Base-by-base conservation (phyloP, 2,329 filamentous ascomycete genomes). In the Fusarium brachygibbosum region DNA sequence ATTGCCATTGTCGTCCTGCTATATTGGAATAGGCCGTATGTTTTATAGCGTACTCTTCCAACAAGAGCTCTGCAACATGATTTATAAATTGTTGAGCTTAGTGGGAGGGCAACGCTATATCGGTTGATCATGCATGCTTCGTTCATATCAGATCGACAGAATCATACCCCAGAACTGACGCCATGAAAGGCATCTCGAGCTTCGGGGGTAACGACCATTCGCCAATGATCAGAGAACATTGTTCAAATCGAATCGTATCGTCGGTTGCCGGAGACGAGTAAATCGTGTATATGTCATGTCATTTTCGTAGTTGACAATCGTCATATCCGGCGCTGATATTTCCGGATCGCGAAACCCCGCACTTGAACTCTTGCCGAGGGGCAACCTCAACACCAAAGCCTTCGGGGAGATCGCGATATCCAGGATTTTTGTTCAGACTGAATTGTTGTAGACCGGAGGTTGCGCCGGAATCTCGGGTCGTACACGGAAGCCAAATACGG, bases 401-500 rank as follows among this genome's bases (percentile, higher is more conserved):
- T 21, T 50, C 16, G 25, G 41, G n/a, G 21, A 41, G 31, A 53
- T 46, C 29, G 38, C 31, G 46, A 48, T 23, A 46, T 41, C 28
- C 5, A 58, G 23, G 38, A 49, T 63, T 31, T 11, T 6, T 5
- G 38, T 49, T 66, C 37, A 32, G 42, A 31, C 17, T 42, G 41
- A 48, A 19, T 55, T 56, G 48, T 71, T 60, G 32, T 28, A 19
- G 16, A 13, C 34, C 52, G 57, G 64, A 40, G 19, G 40, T 49
- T 58, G 52, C 50, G 54, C 62, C 67, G 63, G 40, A 34, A 48
- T 52, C 21, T 70, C 72, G 65, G 67, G 73, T 75, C 67, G 71
- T 65, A 75, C 73, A 74, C 67, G 65, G 63, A 65, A 38, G 44
- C 29, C 49, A 58, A 25, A 45, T 46, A 32, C 49, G 57, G 68